Conservation (phyloP, 2,329 filamentous ascomycete species). For the Fusarium humuli region DNA sequence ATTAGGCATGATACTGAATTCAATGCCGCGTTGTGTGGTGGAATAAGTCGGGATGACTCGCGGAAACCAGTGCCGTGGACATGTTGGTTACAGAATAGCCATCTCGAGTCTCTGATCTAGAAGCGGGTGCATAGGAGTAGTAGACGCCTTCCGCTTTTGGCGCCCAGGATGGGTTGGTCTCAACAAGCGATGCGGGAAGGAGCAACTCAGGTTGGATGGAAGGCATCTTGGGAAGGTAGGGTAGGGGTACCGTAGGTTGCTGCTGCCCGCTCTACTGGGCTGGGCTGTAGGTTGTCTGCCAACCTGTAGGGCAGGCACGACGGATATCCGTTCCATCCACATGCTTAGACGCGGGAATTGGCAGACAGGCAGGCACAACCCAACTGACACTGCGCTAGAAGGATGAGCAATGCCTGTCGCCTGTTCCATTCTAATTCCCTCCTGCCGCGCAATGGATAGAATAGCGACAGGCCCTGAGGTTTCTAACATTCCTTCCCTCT, state of each 20-base stretch:
- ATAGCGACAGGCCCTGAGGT: constrained; percentile 10
- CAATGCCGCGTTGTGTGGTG: constrained; percentile 37
- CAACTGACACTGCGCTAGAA: constrained; percentile 36
- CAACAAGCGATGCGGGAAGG: constrained; percentile 33
- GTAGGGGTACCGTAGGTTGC: constrained; percentile 13
- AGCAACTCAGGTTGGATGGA: neutral
- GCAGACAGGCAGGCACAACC: constrained; percentile 31
- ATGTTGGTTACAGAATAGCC: constrained; percentile 12
- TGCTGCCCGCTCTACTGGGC: neutral
- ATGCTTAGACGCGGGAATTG: constrained; percentile 25
- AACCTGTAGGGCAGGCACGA: constrained; percentile 10
- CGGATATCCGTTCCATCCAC: constrained; percentile 1
- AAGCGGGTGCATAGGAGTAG: constrained; percentile 39
- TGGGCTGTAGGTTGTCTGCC: neutral
- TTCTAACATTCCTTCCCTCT: neutral
- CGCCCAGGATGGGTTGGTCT: constrained; percentile 24
- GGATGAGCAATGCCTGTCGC: constrained; percentile 32
- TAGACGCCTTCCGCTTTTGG: constrained; percentile 47
- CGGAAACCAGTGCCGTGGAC: constrained; percentile 24
- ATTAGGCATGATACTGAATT: constrained; percentile 37
- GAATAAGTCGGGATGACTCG: constrained; percentile 30
- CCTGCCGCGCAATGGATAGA: constrained; percentile 34
- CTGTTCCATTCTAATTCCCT: constrained; percentile 25
- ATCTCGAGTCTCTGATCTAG: constrained; percentile 7
- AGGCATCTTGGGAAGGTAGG: constrained; percentile 6